Percentiles rank a stretch among this genome's conserved stretches.
Evolutionary conservation across 352 stramenopile species (phyloP).

Genomic region (Phytophthora lateralis): DNA sequence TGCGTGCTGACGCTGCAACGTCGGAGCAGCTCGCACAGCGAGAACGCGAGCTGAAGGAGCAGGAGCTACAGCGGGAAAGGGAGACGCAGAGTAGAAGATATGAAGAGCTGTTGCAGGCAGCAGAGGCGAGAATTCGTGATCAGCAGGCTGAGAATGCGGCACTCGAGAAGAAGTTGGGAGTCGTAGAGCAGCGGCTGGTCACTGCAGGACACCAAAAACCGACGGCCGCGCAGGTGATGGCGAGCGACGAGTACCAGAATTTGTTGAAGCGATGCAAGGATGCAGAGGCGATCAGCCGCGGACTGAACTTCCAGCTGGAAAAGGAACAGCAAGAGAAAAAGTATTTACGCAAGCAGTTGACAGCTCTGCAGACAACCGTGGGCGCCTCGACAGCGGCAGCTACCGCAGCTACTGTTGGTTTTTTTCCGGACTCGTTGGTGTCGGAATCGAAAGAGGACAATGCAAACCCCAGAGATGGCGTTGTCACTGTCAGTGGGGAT

Average conservation of each 20-base stretch:
- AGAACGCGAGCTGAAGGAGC: conserved; percentile 44
- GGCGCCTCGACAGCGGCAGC: conserved; percentile 26
- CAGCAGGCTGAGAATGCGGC: conserved; percentile 32
- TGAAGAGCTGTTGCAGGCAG: conserved; percentile 30
- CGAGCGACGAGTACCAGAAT: conserved; percentile 60
- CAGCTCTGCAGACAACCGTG: conserved; percentile 40
- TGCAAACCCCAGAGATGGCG: conserved; percentile 48
- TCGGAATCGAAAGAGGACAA: conserved; percentile 15
- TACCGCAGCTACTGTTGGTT: conserved; percentile 36
- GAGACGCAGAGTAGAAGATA: conserved; percentile 39
- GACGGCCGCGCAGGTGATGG: conserved; percentile 35
- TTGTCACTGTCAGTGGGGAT: conserved; percentile 38
- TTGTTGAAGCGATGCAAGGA: conserved; percentile 66
- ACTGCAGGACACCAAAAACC: conserved; percentile 21
- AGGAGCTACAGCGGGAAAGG: conserved; percentile 45
- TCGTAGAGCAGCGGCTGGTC: conserved; percentile 48
- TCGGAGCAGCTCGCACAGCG: conserved; percentile 30
- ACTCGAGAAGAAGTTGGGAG: conserved; percentile 43
- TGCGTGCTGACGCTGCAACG: conserved; percentile 32
- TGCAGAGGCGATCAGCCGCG: conserved; percentile 67
- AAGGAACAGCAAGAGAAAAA: conserved; percentile 84
- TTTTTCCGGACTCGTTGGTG: conserved; percentile 25
- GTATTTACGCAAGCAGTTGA: conserved; percentile 68
- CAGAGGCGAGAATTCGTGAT: conserved; percentile 17
- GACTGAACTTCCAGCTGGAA: conserved; percentile 72